Conservation (phyloP, 768 basidiomycete species). For the Scleroderma bovista region DNA sequence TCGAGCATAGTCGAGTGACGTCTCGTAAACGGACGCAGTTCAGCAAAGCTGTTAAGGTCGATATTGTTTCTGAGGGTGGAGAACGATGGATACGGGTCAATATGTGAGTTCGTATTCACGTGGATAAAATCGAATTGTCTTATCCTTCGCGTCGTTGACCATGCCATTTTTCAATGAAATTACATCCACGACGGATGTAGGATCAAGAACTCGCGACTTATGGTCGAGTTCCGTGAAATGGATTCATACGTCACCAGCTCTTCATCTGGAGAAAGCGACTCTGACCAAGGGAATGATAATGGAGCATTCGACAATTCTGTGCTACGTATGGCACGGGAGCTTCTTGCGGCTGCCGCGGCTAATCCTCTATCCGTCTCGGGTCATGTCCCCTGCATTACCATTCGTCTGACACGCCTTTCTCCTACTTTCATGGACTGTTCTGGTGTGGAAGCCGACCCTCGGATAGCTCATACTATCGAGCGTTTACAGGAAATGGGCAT, state of each 20-base stretch:
- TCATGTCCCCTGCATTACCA: constrained; percentile 41
- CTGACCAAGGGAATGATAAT: constrained; percentile 28
- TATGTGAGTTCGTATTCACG: constrained; percentile 52
- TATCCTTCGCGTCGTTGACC: not conserved
- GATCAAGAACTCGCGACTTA: constrained; percentile 68
- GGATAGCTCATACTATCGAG: constrained; percentile 57
- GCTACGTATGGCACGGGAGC: constrained; percentile 60
- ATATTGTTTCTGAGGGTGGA: constrained; percentile 74
- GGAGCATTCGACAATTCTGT: constrained; percentile 68
- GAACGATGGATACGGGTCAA: constrained; percentile 79
- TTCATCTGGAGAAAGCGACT: constrained; percentile 39
- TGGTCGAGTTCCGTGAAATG: constrained; percentile 78
- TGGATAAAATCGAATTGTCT: no score
- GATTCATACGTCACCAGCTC: constrained; percentile 69
- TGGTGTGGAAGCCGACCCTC: constrained; percentile 36
- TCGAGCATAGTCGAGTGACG: not conserved
- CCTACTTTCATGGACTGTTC: constrained; percentile 29
- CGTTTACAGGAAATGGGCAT: constrained; percentile 58
- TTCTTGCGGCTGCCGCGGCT: constrained; percentile 57
- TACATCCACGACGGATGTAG: constrained; percentile 33
- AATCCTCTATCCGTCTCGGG: constrained; percentile 41
- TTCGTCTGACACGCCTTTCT: constrained; percentile 70
- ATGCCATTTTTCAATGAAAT: no score
- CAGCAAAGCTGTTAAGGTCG: constrained; percentile 54
- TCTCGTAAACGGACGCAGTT: constrained; percentile 1